Evolutionary conservation across 805 yeast species (phyloP).

Genomic region (Candida manassasensis): DNA sequence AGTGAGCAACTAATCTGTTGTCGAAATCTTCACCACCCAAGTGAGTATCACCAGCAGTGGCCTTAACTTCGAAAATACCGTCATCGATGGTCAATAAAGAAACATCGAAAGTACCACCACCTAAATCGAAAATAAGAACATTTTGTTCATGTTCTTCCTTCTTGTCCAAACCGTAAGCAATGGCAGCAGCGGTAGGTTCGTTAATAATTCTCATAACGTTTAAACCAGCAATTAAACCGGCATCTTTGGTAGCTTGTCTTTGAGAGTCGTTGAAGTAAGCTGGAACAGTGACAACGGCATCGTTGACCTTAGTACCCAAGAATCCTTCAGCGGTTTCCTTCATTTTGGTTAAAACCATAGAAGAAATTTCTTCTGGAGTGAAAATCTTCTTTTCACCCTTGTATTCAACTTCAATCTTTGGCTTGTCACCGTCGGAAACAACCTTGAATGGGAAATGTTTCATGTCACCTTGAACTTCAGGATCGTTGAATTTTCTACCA

Average conservation of each 20-base stretch:
- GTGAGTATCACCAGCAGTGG: constrained; percentile 48
- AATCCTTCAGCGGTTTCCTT: constrained; percentile 91
- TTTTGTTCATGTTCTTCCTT: constrained; percentile 62
- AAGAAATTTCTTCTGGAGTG: constrained; percentile 93
- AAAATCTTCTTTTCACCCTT: constrained; percentile 85
- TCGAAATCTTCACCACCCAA: constrained; percentile 98
- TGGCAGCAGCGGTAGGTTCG: constrained; percentile 88
- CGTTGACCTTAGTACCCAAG: constrained; percentile 49
- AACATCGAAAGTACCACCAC: constrained; percentile 48
- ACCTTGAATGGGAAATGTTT: constrained; percentile 83
- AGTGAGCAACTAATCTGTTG: constrained; percentile 91
- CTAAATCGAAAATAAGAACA: constrained; percentile 45
- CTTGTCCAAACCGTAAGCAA: constrained; percentile 55
- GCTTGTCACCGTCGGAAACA: constrained; percentile 69
- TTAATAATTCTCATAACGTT: constrained; percentile 92
- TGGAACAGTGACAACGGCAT: constrained; percentile 95
- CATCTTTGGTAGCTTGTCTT: constrained; percentile 98
- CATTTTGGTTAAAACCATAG: constrained; percentile 89
- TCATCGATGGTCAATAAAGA: constrained; percentile 44
- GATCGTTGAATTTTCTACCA: constrained; percentile 83
- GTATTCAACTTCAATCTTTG: constrained; percentile 78
- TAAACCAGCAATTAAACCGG: constrained; percentile 94
- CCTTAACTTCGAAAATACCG: constrained; percentile 46
- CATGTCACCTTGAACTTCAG: constrained; percentile 61
- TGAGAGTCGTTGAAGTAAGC: constrained; percentile 97